Base-by-base conservation (phyloP, 2,329 filamentous ascomycete genomes). In the Talaromyces marneffei region DNA sequence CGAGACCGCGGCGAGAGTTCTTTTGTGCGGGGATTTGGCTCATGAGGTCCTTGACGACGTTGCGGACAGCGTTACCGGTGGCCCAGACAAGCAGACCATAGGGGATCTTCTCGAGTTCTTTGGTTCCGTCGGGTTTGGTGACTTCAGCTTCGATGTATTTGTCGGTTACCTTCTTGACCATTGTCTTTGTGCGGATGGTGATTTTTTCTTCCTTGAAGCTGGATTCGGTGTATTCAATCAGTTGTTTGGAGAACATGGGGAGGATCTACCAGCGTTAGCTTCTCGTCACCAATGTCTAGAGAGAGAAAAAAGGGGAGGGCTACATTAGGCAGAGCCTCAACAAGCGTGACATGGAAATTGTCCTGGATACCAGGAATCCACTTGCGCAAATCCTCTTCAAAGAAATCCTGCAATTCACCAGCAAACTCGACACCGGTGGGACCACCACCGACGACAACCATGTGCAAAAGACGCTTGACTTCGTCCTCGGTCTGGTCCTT, bases 151-250 rank as follows among this genome's bases (percentile, higher is more conserved):
- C 91, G 71, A 99, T 93, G 73, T 86, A 88, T 79, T 90, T 95
- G 71, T 94, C 88, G 33, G 91, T 96, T 63, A 99, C 94, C 65
- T 89, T 92, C 85, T 97, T 97, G 75, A 99, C 94, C 88, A 96
- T 95, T 67, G 94, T 97, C 86, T 97, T 97, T 70, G 94, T 96
- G 78, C 91, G 89, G 79, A 99, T 96, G 69, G 91, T 88, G 74
- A 99, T 99, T 74, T 92, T 92, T 79, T 99, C 94, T 82, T 99
- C 94, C 80, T 96, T 94, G 82, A 99, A 95, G 52, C 93, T 97
- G 78, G 92, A 93, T 81, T 99, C 94, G 69, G 94, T 99, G 83
- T 99, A 99, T 72, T 99, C 94, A 73, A 99, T 97, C 72, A 99
- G 83, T 78, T 96, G 92, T 85, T 97, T 97, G 76, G 91, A 96